Base-by-base conservation (phyloP, 2,329 filamentous ascomycete genomes). In the Verticillium longisporum region DNA sequence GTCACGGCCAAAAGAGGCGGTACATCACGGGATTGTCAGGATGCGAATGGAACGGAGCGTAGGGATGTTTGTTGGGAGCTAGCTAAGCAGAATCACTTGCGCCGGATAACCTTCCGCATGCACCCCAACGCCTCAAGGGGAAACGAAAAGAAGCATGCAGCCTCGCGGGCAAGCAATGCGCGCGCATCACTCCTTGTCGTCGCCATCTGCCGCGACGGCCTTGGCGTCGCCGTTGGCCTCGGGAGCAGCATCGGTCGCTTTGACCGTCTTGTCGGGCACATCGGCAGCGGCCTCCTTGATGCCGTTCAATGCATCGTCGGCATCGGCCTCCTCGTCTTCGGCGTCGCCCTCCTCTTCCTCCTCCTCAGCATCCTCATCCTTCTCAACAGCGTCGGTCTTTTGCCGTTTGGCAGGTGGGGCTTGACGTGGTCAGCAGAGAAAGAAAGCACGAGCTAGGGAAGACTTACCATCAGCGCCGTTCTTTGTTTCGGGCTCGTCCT, bases 401-500 rank as follows among this genome's bases (percentile, higher is more conserved):
- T 75, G 76, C 73, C 81, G 82, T 75, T 83, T 83, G 61, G 76
- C 77, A 41, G 80, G 80, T 57, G 78, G 79, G 59, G 75, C 74
- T 62, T 74, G 70, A 59, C 71, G 73, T 77, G 64, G 10, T 3
- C 26, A 15, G 36, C 34, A 26, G 4, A 32, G 60, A 59, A 6
- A 65, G 61, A 50, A 33, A 4, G 9, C 18, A 15, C 33, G 13
- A 6, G 21, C n/a, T 32, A 9, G 13, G 32, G 13, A 18, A 59
- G 55, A 65, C 73, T 66, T 72, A 75, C 77, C 76, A 63, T 72
- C 65, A 45, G 66, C 73, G 58, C 70, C 73, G 33, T 78, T 74
- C 58, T 69, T 61, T 5, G 45, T 26, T 3, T 60, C 61, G 21
- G 58, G 50, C 10, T 60, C 62, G 34, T 37, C 45, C 54, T 61